phyloP scores from a whole-genome alignment of 2,329 filamentous ascomycete genomes.

The Ilyonectria mors-panacis region DNA sequence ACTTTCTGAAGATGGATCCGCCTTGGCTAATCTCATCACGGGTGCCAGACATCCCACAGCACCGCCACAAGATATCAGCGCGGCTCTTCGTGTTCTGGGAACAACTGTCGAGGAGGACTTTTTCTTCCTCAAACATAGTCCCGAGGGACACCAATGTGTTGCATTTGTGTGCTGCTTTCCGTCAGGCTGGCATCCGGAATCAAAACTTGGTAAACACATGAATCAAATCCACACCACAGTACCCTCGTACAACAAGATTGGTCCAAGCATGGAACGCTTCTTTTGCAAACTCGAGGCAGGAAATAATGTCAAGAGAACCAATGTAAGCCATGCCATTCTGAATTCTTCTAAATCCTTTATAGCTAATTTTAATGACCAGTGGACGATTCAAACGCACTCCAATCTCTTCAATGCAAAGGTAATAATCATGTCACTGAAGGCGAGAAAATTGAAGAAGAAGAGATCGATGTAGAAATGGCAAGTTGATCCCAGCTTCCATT shows the following conservation, averaged over 20 bases:
- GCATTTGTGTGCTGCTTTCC: slow-evolving; percentile 68
- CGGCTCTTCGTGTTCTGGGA: slow-evolving; percentile 48
- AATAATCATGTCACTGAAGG: slow-evolving; percentile 55
- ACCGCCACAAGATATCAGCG: neutral
- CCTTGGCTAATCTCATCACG: neutral
- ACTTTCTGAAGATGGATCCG: slow-evolving; percentile 38
- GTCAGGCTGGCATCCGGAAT: slow-evolving; percentile 63
- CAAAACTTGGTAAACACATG: slow-evolving; percentile 63
- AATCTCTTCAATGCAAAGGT: slow-evolving; percentile 57
- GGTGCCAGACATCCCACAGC: neutral
- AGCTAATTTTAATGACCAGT: slow-evolving; percentile 51
- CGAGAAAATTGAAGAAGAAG: slow-evolving; percentile 52
- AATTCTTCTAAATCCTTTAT: too few relatives aligned
- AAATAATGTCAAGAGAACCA: slow-evolving; percentile 59
- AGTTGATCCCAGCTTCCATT: neutral
- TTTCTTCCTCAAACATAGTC: slow-evolving; percentile 61
- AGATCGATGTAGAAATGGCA: slow-evolving; percentile 58
- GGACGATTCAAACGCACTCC: slow-evolving; percentile 62
- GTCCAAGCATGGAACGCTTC: slow-evolving; percentile 66
- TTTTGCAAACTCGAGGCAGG: slow-evolving; percentile 63
- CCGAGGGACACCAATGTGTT: slow-evolving; percentile 57
- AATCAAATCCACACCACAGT: slow-evolving; percentile 66
- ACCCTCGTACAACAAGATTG: slow-evolving; percentile 67
- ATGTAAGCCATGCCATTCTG: slow-evolving; percentile 8
- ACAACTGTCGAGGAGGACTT: slow-evolving; percentile 69